phyloP scores from a whole-genome alignment of 768 basidiomycete species.

The Boletus bicolor region DNA sequence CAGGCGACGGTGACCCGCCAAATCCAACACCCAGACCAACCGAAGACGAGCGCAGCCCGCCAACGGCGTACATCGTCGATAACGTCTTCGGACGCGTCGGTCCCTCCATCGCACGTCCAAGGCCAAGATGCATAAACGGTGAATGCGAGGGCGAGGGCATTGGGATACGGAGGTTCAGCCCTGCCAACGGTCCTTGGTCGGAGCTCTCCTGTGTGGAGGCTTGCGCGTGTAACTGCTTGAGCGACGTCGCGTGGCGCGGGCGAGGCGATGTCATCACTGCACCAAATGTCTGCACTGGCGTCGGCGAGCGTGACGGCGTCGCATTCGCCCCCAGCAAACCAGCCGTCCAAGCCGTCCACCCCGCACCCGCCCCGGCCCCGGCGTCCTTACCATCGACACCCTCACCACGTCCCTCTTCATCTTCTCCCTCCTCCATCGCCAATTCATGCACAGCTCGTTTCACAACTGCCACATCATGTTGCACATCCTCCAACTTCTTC shows the following conservation, averaged over 20 bases:
- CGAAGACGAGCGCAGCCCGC: slow-evolving; percentile 45
- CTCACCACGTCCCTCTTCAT: background rate
- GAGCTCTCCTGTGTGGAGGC: slow-evolving; percentile 1
- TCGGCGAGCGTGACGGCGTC: slow-evolving; percentile 37
- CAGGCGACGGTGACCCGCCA: slow-evolving; percentile 15
- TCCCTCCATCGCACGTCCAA: slow-evolving; percentile 12
- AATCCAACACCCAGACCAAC: slow-evolving; percentile 26
- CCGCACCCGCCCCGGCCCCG: slow-evolving; percentile 12
- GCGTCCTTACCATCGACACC: background rate
- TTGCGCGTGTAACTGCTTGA: slow-evolving; percentile 21
- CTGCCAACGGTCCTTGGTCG: slow-evolving; percentile 36
- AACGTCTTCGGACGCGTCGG: slow-evolving; percentile 43
- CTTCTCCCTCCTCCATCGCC: background rate
- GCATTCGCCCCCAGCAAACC: slow-evolving; percentile 45
- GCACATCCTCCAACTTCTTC: slow-evolving; percentile 65
- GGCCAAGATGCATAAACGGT: slow-evolving; percentile 13
- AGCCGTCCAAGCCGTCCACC: slow-evolving; percentile 53
- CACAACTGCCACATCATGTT: slow-evolving; percentile 72
- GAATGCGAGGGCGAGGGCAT: slow-evolving; percentile 41
- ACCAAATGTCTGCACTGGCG: slow-evolving; percentile 61
- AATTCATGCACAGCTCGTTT: slow-evolving; percentile 56
- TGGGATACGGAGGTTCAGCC: slow-evolving; percentile 52
- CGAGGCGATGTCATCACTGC: slow-evolving; percentile 66
- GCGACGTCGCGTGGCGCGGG: slow-evolving; percentile 48
- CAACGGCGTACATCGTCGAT: slow-evolving; percentile 64